A percentile compares a stretch with the other conserved stretches of the same genome.
phyloP scores from a whole-genome alignment of 2,329 filamentous ascomycete genomes.

The Hymenoscyphus fraxineus region DNA sequence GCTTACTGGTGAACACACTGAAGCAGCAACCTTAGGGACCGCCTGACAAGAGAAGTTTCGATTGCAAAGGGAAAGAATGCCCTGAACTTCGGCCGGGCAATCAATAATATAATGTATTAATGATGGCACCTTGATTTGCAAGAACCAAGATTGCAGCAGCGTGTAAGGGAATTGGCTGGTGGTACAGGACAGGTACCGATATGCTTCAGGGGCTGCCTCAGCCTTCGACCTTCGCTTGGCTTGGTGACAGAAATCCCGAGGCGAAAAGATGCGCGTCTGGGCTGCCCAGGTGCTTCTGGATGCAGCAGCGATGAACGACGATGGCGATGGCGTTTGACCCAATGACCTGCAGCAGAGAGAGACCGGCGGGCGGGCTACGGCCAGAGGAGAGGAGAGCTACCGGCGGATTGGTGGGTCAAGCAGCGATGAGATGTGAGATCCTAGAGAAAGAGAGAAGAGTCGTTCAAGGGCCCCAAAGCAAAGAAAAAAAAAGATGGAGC shows the following conservation, averaged over 20 bases:
- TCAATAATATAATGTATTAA: too few species aligned
- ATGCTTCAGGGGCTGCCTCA: background rate
- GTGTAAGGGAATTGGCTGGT: background rate
- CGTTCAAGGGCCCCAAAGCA: background rate
- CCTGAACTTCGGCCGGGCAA: too few species aligned
- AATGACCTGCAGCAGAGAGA: background rate
- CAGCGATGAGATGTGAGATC: background rate
- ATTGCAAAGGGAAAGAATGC: background rate
- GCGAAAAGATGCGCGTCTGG: background rate
- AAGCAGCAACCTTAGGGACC: background rate
- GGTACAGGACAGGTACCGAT: too few species aligned
- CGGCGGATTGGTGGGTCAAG: background rate
- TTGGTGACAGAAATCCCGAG: background rate
- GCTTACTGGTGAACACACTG: too few species aligned
- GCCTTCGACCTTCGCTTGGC: background rate
- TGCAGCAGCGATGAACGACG: background rate
- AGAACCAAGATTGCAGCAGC: too few species aligned
- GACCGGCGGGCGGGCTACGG: too few species aligned
- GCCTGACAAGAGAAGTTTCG: background rate
- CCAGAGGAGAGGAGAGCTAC: background rate
- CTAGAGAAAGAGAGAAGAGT: background rate
- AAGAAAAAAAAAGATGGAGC: background rate
- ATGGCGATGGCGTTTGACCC: background rate
- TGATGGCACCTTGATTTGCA: too few species aligned
- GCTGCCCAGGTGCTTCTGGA: background rate